Conservation (phyloP, 2,329 filamentous ascomycete species). For the Aspergillus fijiensis region DNA sequence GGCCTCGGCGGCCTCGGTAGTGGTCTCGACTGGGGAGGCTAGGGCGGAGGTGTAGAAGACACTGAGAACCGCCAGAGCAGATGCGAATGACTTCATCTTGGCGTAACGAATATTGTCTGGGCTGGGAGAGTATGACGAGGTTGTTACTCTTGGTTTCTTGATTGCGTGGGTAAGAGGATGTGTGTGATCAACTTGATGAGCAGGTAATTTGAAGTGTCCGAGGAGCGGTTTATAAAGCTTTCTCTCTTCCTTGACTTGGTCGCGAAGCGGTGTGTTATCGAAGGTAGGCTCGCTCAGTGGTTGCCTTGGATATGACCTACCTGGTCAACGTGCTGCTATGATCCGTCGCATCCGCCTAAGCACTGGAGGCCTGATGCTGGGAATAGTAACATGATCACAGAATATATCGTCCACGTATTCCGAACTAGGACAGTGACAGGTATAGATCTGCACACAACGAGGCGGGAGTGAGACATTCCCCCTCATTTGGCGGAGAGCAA, state of each 20-base stretch:
- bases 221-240: background rate
- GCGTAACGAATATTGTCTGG: background rate
- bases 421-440: slow-evolving; percentile 1
- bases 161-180: background rate
- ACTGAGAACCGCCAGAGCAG: slow-evolving; percentile 22
- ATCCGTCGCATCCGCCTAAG: background rate
- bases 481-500: slow-evolving; percentile 2
- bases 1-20: slow-evolving; percentile 12
- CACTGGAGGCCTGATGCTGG: slow-evolving; percentile 5
- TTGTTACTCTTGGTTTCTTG: background rate
- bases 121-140: background rate
- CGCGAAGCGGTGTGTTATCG: background rate
- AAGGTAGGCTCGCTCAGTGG: background rate
- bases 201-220: background rate
- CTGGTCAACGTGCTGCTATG: background rate
- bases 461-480: slow-evolving; percentile 3
- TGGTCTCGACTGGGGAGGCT: slow-evolving; percentile 21
- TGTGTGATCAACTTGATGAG: background rate
- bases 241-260: background rate
- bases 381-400: slow-evolving; percentile 3
- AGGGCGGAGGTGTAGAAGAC: slow-evolving; percentile 26
- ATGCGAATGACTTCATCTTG: slow-evolving; percentile 30
- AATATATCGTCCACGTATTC: background rate
- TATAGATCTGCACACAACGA: slow-evolving; percentile 4
- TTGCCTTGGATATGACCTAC: background rate